Evolutionary conservation across 352 stramenopile genomes (phyloP), one percentile per base, ranked within the genome.

Genomic region (Phytopythium delawarense): DNA sequence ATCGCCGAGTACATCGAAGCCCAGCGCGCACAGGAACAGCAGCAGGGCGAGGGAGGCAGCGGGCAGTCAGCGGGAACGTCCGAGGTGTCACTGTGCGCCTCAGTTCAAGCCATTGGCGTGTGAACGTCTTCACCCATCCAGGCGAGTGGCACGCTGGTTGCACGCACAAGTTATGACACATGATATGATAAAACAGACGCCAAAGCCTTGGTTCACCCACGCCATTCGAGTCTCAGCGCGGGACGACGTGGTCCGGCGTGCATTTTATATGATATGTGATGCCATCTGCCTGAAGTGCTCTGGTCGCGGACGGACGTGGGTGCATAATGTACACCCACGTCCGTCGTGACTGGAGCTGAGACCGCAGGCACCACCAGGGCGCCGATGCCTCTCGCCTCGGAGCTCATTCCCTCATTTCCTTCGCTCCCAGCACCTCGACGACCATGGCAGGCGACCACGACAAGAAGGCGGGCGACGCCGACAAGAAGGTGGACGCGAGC

Each of bases 1-100:
- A 74, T 89, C 54, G 62, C 74, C 1, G 59, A 52, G 23, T 91
- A 77, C 37, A 74, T 91, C 46, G 63, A 67, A 4, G 71, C 70
- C 0, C 73, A 85, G 58, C 71, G 67, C 7, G 69, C 69, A 0
- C 69, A 87, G 56, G 70, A 75, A 49, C 35, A 84, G 49, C 30
- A 73, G 30, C 51, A 66, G 28, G 57, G 62, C 25, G 54, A 52
- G 3, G 32, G 15, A 7, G n/a, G n/a, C 3, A 21, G 34, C 37
- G 39, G 15, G 52, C 28, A 20, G 52, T 9, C 21, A 13, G 16
- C 18, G 11, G 39, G n/a, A 21, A 23, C 34, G 16, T 40, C 30
- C 12, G 30, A 42, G 13, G 51, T 20, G 2, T 16, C 46, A 18
- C 46, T 54, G 48, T 54, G 48, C 25, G 21, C 8, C 23, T n/a